Percentiles rank a stretch among this genome's conserved stretches.
Evolutionary conservation across 2,329 filamentous ascomycete species (phyloP).

Genomic region (Sporothrix globosa): DNA sequence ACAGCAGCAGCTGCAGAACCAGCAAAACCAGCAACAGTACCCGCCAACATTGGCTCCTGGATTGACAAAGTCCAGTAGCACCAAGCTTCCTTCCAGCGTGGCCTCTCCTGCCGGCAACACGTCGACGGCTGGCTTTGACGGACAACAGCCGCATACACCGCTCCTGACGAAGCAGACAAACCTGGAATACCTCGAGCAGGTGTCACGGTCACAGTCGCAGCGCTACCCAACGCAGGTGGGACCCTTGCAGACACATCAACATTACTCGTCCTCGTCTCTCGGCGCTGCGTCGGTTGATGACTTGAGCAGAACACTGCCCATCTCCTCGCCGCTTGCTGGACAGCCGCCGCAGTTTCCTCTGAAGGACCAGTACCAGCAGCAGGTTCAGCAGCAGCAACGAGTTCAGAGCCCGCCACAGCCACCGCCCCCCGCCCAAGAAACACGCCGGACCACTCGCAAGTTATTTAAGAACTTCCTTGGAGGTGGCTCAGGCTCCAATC

Average conservation of each 20-base stretch:
- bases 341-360: constrained; percentile 35
- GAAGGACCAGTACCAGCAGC: constrained; percentile 37
- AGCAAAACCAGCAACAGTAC: constrained; percentile 38
- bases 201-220: constrained; percentile 58
- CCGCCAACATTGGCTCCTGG: constrained; percentile 34
- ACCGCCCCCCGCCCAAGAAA: constrained; percentile 44
- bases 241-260: constrained; percentile 41
- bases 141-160: constrained; percentile 41
- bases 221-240: constrained; percentile 47
- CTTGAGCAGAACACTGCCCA: constrained; percentile 42
- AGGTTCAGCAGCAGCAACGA: constrained; percentile 39
- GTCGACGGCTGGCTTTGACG: constrained; percentile 28
- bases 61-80: constrained; percentile 40
- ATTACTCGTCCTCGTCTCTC: constrained; percentile 44
- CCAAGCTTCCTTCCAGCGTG: constrained; percentile 36
- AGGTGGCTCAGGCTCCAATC: constrained; percentile 45
- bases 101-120: constrained; percentile 9
- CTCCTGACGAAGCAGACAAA: constrained; percentile 33
- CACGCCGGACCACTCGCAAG: constrained; percentile 56
- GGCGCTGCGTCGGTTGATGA: constrained; percentile 49
- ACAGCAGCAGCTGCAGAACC: constrained; percentile 43
- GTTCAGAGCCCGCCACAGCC: constrained; percentile 33
- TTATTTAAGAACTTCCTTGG: constrained; percentile 59
- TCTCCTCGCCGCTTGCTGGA: constrained; percentile 39
- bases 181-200: constrained; percentile 53